Evolutionary conservation across 768 basidiomycete species (phyloP).

Genomic region (Rhizopogon vulgaris): DNA sequence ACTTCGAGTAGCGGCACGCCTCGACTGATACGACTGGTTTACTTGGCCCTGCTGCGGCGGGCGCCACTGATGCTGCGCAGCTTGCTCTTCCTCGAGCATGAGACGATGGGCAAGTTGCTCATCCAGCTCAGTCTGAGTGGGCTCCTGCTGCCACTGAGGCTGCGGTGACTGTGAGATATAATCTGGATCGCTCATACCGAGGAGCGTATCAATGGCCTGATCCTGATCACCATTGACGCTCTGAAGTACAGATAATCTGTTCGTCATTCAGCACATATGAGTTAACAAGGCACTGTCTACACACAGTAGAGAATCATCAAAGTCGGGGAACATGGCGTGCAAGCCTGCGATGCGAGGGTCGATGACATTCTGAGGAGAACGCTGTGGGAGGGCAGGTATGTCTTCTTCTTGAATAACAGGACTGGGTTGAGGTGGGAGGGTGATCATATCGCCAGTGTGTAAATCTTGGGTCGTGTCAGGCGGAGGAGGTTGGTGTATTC

Average conservation of each 20-base stretch:
- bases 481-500: background rate
- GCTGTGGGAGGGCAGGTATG: background rate
- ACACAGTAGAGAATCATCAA: conserved; percentile 67
- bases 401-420: background rate
- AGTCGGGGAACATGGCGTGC: conserved; percentile 73
- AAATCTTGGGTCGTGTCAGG: background rate
- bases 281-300: conserved; percentile 16
- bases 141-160: background rate
- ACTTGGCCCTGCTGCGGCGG: conserved; percentile 8
- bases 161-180: conserved; percentile 39
- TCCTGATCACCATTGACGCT: conserved; percentile 69
- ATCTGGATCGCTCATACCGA: conserved; percentile 83
- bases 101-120: conserved; percentile 74
- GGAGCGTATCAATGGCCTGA: conserved; percentile 66
- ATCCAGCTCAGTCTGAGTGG: conserved; percentile 64
- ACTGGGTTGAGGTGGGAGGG: background rate
- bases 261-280: background rate
- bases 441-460: background rate
- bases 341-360: conserved; percentile 51
- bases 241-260: conserved; percentile 64
- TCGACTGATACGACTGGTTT: conserved; percentile 21
- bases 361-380: background rate
- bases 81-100: conserved; percentile 51
- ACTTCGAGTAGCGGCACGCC: background rate
- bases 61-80: conserved; percentile 15